Base-by-base conservation (phyloP, 1,139 yeast genomes). In the Diutina sp. region DNA sequence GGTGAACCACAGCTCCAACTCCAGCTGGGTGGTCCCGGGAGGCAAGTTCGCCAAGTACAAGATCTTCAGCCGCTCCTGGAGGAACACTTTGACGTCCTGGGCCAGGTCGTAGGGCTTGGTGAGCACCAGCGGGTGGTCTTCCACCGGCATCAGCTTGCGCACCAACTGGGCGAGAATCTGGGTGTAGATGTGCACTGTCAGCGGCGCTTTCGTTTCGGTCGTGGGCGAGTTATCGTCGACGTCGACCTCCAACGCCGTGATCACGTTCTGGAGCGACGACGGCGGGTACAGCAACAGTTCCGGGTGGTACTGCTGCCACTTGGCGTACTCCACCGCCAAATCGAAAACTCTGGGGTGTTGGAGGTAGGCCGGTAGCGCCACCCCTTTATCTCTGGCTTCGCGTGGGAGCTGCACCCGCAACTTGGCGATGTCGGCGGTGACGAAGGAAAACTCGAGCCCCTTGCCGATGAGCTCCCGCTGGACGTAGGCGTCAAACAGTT, bases 1-100 rank as follows among this genome's bases (percentile, higher is more conserved):
- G 4, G 90, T 83, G 66, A 90, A 90, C 97, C 97, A 91, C 48
- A 86, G 79, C 71, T 91, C 97, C 56, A 91, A 73, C 68, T 91
- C 97, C 48, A 90, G 80, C 68, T 90, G 97, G 1, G 97, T 90
- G 5, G 95, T 88, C 64, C 90, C 97, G 48, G 75, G 74, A 1
- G 97, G 91, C 61, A 91, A 72, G 67, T 89, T 90, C 12, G 87
- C 78, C 69, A 91, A 73, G 67, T 83, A 88, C 56, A 90, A 69
- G n/a, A 90, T 87, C 64, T 85, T 85, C 2, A 96, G 87, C 58
- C 85, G 75, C 68, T 90, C 97, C 12, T 77, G 72, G 55, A 83
- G 67, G 65, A 91, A 91, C 2, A 82, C 81, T 55, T 79, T 73
- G 55, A 84, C 78, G 65, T 91, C 97, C 47, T 86, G 78, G 30